Conservation (phyloP, 2,329 filamentous ascomycete genomes). For the Achaetomium macrosporum region DNA sequence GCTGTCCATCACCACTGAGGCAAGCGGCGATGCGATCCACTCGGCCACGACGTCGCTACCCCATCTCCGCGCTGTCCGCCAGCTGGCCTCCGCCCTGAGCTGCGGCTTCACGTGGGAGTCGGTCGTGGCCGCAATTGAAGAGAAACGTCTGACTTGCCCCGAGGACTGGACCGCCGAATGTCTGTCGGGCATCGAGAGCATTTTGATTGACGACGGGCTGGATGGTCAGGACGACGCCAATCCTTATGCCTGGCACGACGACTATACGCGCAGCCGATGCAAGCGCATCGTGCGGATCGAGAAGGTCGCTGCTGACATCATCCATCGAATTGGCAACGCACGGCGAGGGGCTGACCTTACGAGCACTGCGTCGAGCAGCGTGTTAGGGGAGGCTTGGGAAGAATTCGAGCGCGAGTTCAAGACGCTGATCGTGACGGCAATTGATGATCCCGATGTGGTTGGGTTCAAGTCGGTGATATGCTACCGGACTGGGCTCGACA, state of each 20-base stretch:
- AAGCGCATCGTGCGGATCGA: slow-evolving; percentile 77
- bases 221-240: slow-evolving; percentile 50
- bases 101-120: slow-evolving; percentile 58
- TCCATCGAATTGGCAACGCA: slow-evolving; percentile 38
- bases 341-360: slow-evolving; percentile 34
- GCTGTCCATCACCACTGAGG: slow-evolving; percentile 65
- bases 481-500: slow-evolving; percentile 67
- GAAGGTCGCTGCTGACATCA: slow-evolving; percentile 58
- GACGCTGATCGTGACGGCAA: slow-evolving; percentile 46
- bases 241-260: slow-evolving; percentile 58
- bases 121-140: slow-evolving; percentile 40
- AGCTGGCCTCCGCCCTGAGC: slow-evolving; percentile 59
- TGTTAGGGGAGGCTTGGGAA: slow-evolving; percentile 35
- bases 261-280: slow-evolving; percentile 56
- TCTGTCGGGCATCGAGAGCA: slow-evolving; percentile 63
- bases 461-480: slow-evolving; percentile 82
- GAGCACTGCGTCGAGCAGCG: too few relatives aligned
- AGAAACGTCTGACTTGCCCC: slow-evolving; percentile 40
- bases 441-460: slow-evolving; percentile 62
- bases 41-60: slow-evolving; percentile 58
- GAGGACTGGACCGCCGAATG: slow-evolving; percentile 57
- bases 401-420: slow-evolving; percentile 47
- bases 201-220: slow-evolving; percentile 75
- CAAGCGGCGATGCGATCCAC: slow-evolving; percentile 59
- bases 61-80: slow-evolving; percentile 63